Base-by-base conservation (phyloP, 495 filamentous ascomycete genomes). In the Cercophora newfieldiana region DNA sequence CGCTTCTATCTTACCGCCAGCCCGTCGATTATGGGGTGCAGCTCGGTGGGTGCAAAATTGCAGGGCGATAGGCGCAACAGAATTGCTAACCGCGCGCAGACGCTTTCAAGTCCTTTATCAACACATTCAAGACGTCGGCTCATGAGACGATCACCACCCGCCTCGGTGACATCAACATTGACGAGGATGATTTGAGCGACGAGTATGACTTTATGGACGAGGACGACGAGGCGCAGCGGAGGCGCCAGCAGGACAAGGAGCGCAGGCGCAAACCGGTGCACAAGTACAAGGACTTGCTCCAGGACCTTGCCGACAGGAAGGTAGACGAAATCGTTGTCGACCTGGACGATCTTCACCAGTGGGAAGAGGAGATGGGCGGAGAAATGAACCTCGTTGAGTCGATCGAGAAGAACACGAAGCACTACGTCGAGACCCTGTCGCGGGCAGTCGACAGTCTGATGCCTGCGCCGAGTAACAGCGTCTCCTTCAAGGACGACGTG, bases 161-260 rank as follows among this genome's bases (percentile, higher is more conserved):
- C 19, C 79, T 99, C 31, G 87, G 91, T 66, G 89, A 91, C 59
- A 84, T 99, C 72, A 89, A 91, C 74, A 90, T 99, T 68, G 90
- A 94, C 77, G 93, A 89, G 63, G 90, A 94, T 80, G 88, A 89
- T 69, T 84, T 89, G n/a, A 94, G 91, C 78, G 93, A 97, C 73
- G 93, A 96, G 70, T 94, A 97, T 72, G 93, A 96, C 72, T 92
- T 96, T 77, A 92, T 97, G 90, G 91, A 96, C 71, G 90, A 97
- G 77, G 87, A 87, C 54, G 89, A 90, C 64, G 86, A 86, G 53
- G 81, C 80, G 16, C 82, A 81, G 37, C 79, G 78, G 60, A 80
- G 69, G 67, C 79, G 78, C 33, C 79, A 72, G 70, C 71, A 80
- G 68, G 68, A 82, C 68, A 78, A 81, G 74, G 67, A 77, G 49